Base-by-base conservation (phyloP, 2,329 filamentous ascomycete species). In the Talaromyces sp. region DNA sequence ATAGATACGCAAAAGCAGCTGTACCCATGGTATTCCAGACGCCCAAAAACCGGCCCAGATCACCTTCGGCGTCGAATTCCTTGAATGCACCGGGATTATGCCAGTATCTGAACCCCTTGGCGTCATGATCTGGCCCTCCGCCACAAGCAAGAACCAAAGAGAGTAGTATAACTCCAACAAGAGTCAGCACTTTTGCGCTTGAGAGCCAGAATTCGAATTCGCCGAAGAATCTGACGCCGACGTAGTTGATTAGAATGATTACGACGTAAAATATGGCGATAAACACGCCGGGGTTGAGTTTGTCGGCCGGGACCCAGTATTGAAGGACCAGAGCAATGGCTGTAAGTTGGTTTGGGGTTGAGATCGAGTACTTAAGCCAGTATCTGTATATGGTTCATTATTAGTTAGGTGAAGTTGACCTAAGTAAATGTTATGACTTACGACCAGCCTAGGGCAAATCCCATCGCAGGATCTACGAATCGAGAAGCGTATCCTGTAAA, bases 401-500 rank as follows among this genome's bases (percentile, higher is more conserved):
- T 48, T 35, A 33, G 28, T 48, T 1, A 19, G 10, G 25, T 35
- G 28, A 48, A 33, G 10, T 1, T 2, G 28, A 17, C 5, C 2
- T n/a, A 48, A 6, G 10, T 1, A 21, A 13, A 5, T 1, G 28
- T 8, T 2, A 35, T 19, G 28, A 48, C 37, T 35, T 75, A 89
- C 80, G 79, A 85, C 79, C 83, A 92, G 17, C 89, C 57, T 50
- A 58, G 25, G 88, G 88, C 83, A 70, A 94, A 94, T 56, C 89
- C 89, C 25, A 94, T 81, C 60, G 89, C 88, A 55, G 89, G 89
- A 65, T 94, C 89, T 67, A 85, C 88, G 76, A 91, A 94, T 50
- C 89, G 82, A 60, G 85, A 82, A 22, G 89, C 89, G 68, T 92
- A 94, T 66, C 88, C 88, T 61, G 89, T 89, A 73, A 94, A 95